Evolutionary conservation across 768 basidiomycete genomes (phyloP).

Genomic region (Suillus fuscotomentosus): DNA sequence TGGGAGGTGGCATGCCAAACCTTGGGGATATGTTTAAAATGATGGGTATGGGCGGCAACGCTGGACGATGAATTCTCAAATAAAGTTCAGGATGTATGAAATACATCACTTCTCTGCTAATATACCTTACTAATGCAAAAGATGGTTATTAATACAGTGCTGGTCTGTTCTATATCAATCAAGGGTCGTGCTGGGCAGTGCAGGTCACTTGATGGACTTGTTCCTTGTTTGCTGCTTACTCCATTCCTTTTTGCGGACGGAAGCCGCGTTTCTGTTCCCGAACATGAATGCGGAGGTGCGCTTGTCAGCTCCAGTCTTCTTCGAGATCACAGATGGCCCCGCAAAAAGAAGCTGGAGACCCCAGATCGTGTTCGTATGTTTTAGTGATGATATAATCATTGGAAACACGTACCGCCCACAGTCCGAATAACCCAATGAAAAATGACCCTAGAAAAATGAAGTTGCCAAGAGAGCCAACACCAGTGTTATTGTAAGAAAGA

Average conservation of each 20-base stretch:
- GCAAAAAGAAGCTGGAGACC: slow-evolving; percentile 57
- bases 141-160: slow-evolving; percentile 17
- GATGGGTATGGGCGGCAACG: slow-evolving; percentile 75
- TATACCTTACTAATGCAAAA: slow-evolving; percentile 17
- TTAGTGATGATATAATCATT: slow-evolving; percentile 9
- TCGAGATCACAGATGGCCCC: slow-evolving; percentile 53
- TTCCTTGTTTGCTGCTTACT: slow-evolving; percentile 38
- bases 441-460: slow-evolving; percentile 49
- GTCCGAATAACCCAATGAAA: slow-evolving; percentile 60
- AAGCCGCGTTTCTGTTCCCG: slow-evolving; percentile 68
- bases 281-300: slow-evolving; percentile 79
- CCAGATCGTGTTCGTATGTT: slow-evolving; percentile 10
- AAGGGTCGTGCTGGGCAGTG: slow-evolving; percentile 1
- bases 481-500: slow-evolving; percentile 60
- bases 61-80: slow-evolving; percentile 26
- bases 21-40: slow-evolving; percentile 84
- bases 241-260: slow-evolving; percentile 58
- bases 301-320: slow-evolving; percentile 80
- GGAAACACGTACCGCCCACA: slow-evolving; percentile 62
- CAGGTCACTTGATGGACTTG: slow-evolving; percentile 9
- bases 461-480: slow-evolving; percentile 56
- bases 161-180: slow-evolving; percentile 10
- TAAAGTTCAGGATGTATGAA: slow-evolving; percentile 16
- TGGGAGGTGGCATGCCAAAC: slow-evolving; percentile 67
- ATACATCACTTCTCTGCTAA: slow-evolving; percentile 5